A percentile compares a stretch with the other conserved stretches of the same genome.
Conservation (phyloP, 495 filamentous ascomycete genomes). For the Stereocaulon alpinum region DNA sequence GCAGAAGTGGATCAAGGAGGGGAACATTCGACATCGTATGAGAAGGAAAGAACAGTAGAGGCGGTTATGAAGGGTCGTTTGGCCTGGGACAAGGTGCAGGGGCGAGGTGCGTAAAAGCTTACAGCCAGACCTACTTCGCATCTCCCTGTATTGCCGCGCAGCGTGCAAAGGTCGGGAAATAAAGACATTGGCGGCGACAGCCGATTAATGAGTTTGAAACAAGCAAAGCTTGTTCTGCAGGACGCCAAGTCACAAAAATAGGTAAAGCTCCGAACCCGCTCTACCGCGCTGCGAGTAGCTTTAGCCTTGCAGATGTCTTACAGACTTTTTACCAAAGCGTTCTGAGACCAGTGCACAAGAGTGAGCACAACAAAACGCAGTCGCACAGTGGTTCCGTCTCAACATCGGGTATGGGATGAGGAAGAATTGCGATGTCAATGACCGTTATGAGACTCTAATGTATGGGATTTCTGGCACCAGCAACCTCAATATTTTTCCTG, state of each 20-base stretch:
- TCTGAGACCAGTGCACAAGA: not conserved
- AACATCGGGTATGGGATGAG: not conserved
- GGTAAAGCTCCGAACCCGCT: not conserved
- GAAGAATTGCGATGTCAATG: not conserved
- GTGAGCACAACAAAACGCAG: not conserved
- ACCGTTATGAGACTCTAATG: not conserved
- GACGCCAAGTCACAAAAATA: not conserved
- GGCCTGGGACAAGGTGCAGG: not conserved
- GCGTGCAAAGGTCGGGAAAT: slow-evolving; percentile 4
- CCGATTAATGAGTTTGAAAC: slow-evolving; percentile 8
- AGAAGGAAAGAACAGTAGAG: too few species aligned
- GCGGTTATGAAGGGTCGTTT: not conserved
- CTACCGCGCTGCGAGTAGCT: not conserved
- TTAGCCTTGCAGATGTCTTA: not conserved
- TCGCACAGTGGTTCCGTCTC: not conserved
- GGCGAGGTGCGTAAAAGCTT: not conserved
- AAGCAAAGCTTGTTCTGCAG: not conserved
- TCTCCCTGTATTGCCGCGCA: slow-evolving; percentile 6
- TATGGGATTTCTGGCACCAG: slow-evolving; percentile 30
- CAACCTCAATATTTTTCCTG: slow-evolving; percentile 30
- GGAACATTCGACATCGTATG: too few species aligned
- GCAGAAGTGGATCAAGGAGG: too few species aligned
- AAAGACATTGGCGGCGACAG: slow-evolving; percentile 11
- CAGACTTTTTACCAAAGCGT: not conserved
- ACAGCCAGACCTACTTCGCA: not conserved